A percentile compares a stretch with the other conserved stretches of the same genome.
phyloP scores from a whole-genome alignment of 1,284 basidiomycete genomes.

The Blastosporella zonata region DNA sequence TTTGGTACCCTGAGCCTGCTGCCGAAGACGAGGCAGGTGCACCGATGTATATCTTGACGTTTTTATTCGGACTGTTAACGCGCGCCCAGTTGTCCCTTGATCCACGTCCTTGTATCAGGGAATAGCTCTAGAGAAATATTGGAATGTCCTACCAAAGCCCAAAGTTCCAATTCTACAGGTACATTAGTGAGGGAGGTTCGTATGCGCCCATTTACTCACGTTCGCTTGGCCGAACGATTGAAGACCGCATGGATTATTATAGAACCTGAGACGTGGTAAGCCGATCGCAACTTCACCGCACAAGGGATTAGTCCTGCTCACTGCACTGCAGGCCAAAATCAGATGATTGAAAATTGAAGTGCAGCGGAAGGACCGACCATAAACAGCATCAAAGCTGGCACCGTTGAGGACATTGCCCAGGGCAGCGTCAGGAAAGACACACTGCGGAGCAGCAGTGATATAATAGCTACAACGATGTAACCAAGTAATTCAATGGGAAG shows the following conservation, averaged over 20 bases:
- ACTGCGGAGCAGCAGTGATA: conserved; percentile 56
- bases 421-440: conserved; percentile 54
- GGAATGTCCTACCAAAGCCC: conserved; percentile 22
- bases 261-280: conserved; percentile 25
- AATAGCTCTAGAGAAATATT: conserved; percentile 7
- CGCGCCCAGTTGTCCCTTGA: conserved; percentile 61
- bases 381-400: conserved; percentile 56
- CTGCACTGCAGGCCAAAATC: conserved; percentile 17
- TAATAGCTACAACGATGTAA: conserved; percentile 44
- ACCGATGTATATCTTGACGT: conserved; percentile 62
- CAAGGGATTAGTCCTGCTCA: conserved; percentile 5
- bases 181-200: neutral
- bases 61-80: conserved; percentile 49
- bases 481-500: neutral
- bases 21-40: conserved; percentile 55
- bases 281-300: neutral
- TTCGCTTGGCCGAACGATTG: conserved; percentile 39
- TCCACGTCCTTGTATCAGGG: neutral
- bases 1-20: conserved; percentile 56
- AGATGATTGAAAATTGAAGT: neutral
- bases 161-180: conserved; percentile 23
- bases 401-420: conserved; percentile 50
- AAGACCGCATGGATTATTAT: conserved; percentile 51
- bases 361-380: conserved; percentile 43
- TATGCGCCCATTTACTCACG: conserved; percentile 26